A percentile compares a stretch with the other conserved stretches of the same genome.
Conservation (phyloP, 495 filamentous ascomycete species). For the Stereocaulon alpinum region DNA sequence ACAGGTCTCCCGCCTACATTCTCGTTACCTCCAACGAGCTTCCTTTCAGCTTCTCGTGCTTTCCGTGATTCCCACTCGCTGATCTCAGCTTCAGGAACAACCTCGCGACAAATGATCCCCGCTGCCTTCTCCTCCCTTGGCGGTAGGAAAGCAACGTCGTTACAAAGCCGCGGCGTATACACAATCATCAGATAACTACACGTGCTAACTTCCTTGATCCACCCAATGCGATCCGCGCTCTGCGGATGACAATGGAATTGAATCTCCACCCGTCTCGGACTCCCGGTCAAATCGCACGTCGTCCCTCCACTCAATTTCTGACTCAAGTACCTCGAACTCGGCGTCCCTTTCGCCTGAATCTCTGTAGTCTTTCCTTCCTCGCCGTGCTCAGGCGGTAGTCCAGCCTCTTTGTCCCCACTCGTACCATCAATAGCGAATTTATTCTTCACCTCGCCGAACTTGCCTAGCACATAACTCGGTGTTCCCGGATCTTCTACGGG, state of each 20-base stretch:
- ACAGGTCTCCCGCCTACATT: constrained; percentile 28
- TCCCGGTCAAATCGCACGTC: constrained; percentile 82
- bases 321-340: constrained; percentile 75
- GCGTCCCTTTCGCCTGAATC: constrained; percentile 59
- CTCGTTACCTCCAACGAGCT: constrained; percentile 26
- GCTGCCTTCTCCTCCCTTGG: constrained; percentile 72
- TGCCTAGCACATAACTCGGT: constrained; percentile 71
- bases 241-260: constrained; percentile 89
- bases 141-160: constrained; percentile 84
- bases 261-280: constrained; percentile 74
- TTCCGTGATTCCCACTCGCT: constrained; percentile 47
- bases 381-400: constrained; percentile 16
- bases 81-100: constrained; percentile 51
- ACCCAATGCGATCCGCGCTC: constrained; percentile 70
- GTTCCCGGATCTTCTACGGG: constrained; percentile 65
- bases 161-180: constrained; percentile 85
- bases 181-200: constrained; percentile 94
- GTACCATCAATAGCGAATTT: constrained; percentile 16
- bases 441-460: constrained; percentile 29
- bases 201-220: constrained; percentile 90
- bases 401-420: constrained; percentile 30
- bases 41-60: constrained; percentile 31
- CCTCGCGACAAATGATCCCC: constrained; percentile 63
- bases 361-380: constrained; percentile 41
- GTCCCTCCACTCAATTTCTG: constrained; percentile 81